Percentiles rank a stretch among this genome's conserved stretches.
Conservation (phyloP, 2,329 filamentous ascomycete species). For the Cercospora canescens region DNA sequence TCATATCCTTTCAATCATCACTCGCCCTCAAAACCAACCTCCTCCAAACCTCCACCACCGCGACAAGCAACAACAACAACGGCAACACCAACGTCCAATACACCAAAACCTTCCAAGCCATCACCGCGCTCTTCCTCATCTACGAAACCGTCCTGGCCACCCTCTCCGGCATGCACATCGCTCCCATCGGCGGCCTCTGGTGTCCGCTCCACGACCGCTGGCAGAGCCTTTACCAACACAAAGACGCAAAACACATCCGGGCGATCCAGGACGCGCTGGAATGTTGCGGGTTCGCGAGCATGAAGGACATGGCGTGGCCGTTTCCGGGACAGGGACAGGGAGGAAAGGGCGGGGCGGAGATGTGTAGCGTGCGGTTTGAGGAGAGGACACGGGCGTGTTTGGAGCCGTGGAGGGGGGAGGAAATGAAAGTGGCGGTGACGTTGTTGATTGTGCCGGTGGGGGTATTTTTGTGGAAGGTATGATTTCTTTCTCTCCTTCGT, state of each 20-base stretch:
- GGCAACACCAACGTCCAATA: constrained; percentile 7
- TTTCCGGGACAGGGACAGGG: constrained; percentile 43
- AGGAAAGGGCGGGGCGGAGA: constrained; percentile 17
- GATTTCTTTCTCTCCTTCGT: background rate
- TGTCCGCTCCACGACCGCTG: constrained; percentile 61
- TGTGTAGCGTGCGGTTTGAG: constrained; percentile 52
- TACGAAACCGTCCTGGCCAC: constrained; percentile 46
- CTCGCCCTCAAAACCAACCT: constrained; percentile 27
- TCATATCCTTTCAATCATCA: constrained; percentile 38
- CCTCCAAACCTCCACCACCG: background rate
- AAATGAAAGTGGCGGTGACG: constrained; percentile 56
- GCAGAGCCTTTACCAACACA: constrained; percentile 53
- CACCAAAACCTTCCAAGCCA: constrained; percentile 36
- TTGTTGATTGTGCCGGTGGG: constrained; percentile 56
- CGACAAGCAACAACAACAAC: background rate
- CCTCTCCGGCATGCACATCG: constrained; percentile 45
- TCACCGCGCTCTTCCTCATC: constrained; percentile 42
- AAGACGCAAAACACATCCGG: constrained; percentile 54
- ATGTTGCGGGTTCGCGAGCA: constrained; percentile 65
- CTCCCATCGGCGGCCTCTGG: constrained; percentile 40
- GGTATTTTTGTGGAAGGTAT: constrained; percentile 59
- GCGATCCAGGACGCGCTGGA: constrained; percentile 64
- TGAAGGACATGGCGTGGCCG: constrained; percentile 63
- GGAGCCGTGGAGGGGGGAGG: constrained; percentile 56
- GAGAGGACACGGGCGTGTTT: constrained; percentile 51